Evolutionary conservation across 768 basidiomycete species (phyloP).

Genomic region (Suillus placidus): DNA sequence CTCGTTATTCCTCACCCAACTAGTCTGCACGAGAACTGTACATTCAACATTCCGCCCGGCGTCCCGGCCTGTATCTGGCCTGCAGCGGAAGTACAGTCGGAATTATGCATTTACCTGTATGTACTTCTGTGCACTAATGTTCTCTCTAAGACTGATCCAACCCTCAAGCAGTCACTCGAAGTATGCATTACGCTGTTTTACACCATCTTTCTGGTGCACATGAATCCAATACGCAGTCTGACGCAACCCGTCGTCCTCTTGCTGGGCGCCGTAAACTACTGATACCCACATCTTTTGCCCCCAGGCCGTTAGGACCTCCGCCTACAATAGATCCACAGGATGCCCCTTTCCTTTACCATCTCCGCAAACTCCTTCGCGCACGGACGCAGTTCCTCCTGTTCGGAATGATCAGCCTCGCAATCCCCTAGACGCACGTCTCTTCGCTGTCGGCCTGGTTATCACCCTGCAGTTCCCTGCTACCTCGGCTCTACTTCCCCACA

Average conservation of each 20-base stretch:
- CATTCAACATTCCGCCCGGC: neutral
- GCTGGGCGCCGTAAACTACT: too few relatives aligned
- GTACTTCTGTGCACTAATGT: neutral
- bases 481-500: too few relatives aligned
- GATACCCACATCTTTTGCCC: neutral
- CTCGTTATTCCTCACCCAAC: neutral
- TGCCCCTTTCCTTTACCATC: neutral
- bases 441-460: too few relatives aligned
- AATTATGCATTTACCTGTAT: neutral
- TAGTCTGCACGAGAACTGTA: neutral
- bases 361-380: neutral
- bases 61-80: neutral
- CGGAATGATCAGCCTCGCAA: too few relatives aligned
- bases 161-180: neutral
- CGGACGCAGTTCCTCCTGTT: too few relatives aligned
- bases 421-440: too few relatives aligned
- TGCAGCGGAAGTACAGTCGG: neutral
- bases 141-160: neutral
- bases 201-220: neutral
- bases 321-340: too few relatives aligned
- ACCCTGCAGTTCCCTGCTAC: too few relatives aligned
- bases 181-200: neutral
- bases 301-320: neutral
- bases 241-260: neutral
- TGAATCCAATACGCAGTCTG: neutral